Evolutionary conservation across 805 yeast genomes (phyloP).

Genomic region (Starmerella stigmatis): DNA sequence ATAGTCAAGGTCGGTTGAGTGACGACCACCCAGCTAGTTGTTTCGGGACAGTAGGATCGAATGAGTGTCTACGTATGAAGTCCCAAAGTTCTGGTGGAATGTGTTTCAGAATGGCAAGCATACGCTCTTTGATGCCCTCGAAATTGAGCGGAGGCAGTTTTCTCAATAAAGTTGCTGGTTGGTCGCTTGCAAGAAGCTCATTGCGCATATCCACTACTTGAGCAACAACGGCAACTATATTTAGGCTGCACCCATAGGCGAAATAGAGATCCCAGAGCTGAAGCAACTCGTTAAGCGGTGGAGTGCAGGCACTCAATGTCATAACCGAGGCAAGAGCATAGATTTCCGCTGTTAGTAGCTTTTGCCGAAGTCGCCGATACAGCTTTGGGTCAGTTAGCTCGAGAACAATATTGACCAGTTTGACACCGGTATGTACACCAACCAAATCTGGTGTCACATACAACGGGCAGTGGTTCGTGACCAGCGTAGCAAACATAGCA

Average conservation of each 20-base stretch:
- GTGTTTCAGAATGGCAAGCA: constrained; percentile 68
- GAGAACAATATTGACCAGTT: constrained; percentile 62
- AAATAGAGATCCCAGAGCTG: constrained; percentile 82
- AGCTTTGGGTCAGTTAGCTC: constrained; percentile 64
- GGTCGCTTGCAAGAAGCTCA: constrained; percentile 44
- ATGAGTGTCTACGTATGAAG: constrained; percentile 51
- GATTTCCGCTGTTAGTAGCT: constrained; percentile 67
- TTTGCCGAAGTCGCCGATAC: constrained; percentile 46
- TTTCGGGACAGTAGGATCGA: constrained; percentile 33
- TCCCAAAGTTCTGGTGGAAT: constrained; percentile 59
- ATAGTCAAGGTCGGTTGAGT: background rate
- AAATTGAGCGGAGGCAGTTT: constrained; percentile 65
- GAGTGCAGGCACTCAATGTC: constrained; percentile 81
- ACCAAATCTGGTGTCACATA: constrained; percentile 66
- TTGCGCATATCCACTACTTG: constrained; percentile 64
- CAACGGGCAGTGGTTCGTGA: constrained; percentile 59
- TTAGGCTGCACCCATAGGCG: constrained; percentile 85
- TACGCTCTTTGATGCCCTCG: constrained; percentile 61
- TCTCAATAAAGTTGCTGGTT: constrained; percentile 65
- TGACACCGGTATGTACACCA: constrained; percentile 70
- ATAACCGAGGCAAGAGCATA: constrained; percentile 66
- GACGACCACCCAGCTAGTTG: constrained; percentile 15
- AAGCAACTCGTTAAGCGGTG: constrained; percentile 64
- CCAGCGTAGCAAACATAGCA: constrained; percentile 51
- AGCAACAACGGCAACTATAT: constrained; percentile 72